Base-by-base conservation (phyloP, 345 rosid genomes). In the Conringia planisiliqua region DNA sequence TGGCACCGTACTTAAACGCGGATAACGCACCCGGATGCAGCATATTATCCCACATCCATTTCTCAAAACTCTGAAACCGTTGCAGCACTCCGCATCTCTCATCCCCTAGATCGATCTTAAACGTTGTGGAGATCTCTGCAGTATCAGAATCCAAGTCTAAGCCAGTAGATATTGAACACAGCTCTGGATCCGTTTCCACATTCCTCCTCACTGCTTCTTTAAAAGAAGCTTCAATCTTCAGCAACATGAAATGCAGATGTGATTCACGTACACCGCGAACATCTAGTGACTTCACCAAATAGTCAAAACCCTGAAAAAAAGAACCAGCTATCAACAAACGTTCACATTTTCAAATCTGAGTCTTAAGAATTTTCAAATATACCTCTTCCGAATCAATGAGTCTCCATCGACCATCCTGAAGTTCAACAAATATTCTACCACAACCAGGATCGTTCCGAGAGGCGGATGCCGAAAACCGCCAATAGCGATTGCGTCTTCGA, bases 321-420 rank as follows among this genome's bases (percentile, higher is more conserved):
- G 5, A 62, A n/a, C 2, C 64, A 52, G 38, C 57, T 44, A 57
- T 52, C 24, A 0, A 33, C 27, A 63, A 6, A 70, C 43, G 68
- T 70, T 61, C 13, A 9, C 56, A 40, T 27, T 61, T 39, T 52
- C 26, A 24, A 43, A 10, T 26, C 0, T n/a, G 22, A 44, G 40
- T 56, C 3, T 5, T 55, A 13, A 33, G 22, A 9, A 2, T 32
- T 26, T 54, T 38, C 24, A 14, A 35, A 13, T n/a, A 52, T 80
- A 92, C 97, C 91, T 85, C 89, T 78, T 85, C 89, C 11, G 89
- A 81, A 73, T 93, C 97, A 68, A 93, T 87, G 70, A 93, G 83
- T 68, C 93, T 89, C 98, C 98, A 93, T 10, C 60, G 78, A 16
- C 90, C 90, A 72, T 89, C 88, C 16, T 71, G 85, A 64, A 90